Evolutionary conservation across 2,329 filamentous ascomycete genomes (phyloP).

Genomic region (Colletotrichum eremochloae): DNA sequence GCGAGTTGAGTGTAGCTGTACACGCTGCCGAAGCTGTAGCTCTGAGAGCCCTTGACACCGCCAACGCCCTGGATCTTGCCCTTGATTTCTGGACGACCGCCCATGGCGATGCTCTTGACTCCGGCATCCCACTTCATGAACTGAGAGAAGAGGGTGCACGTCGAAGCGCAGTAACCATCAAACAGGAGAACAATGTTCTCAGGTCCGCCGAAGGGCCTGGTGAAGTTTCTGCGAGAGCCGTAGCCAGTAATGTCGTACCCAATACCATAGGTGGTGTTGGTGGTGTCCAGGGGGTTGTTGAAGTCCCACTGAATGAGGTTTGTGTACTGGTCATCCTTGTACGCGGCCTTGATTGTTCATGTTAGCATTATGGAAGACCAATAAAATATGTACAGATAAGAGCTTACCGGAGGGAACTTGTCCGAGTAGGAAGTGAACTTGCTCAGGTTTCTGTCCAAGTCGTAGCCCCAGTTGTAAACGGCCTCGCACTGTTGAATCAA

Average conservation of each 20-base stretch:
- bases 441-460: slow-evolving; percentile 61
- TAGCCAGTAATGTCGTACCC: slow-evolving; percentile 65
- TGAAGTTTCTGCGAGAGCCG: slow-evolving; percentile 59
- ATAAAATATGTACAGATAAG: slow-evolving; percentile 54
- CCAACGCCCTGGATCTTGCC: slow-evolving; percentile 61
- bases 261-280: slow-evolving; percentile 56
- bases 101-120: slow-evolving; percentile 27
- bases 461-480: slow-evolving; percentile 64
- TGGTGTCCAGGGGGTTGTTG: slow-evolving; percentile 56
- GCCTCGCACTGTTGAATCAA: slow-evolving; percentile 51
- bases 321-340: slow-evolving; percentile 57
- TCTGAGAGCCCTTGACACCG: slow-evolving; percentile 59
- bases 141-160: slow-evolving; percentile 57
- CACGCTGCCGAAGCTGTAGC: slow-evolving; percentile 50
- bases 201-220: slow-evolving; percentile 64
- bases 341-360: slow-evolving; percentile 49
- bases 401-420: slow-evolving; percentile 56
- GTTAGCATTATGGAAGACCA: no score
- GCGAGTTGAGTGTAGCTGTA: slow-evolving; percentile 45
- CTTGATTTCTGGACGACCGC: slow-evolving; percentile 43
- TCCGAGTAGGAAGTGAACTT: slow-evolving; percentile 63
- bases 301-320: slow-evolving; percentile 65
- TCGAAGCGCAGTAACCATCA: slow-evolving; percentile 71
- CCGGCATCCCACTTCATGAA: slow-evolving; percentile 28
- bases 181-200: slow-evolving; percentile 70